Evolutionary conservation across 352 stramenopile species (phyloP).

Genomic region (Globisporangium sylvaticum): DNA sequence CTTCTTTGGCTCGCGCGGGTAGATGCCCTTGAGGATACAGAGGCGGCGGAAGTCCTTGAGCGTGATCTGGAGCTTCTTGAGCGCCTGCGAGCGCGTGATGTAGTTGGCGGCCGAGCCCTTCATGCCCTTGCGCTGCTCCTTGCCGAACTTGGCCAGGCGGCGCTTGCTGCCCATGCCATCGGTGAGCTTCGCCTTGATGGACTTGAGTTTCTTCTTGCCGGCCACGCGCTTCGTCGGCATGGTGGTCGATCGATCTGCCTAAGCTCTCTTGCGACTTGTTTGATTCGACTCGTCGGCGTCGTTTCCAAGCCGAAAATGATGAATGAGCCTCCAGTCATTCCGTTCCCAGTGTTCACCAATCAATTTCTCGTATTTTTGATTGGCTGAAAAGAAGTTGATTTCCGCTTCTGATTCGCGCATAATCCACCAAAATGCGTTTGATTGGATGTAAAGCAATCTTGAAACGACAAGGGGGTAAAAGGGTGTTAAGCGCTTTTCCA

Average conservation of each 20-base stretch:
- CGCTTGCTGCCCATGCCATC: slow-evolving; percentile 82
- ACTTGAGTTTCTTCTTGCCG: slow-evolving; percentile 90
- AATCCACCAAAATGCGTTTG: not conserved
- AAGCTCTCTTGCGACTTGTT: not conserved
- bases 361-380: slow-evolving; percentile 21
- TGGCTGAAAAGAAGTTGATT: slow-evolving; percentile 18
- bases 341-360: slow-evolving; percentile 25
- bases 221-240: slow-evolving; percentile 88
- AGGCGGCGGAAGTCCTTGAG: slow-evolving; percentile 98
- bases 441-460: slow-evolving; percentile 28
- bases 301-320: slow-evolving; percentile 15
- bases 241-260: slow-evolving; percentile 10
- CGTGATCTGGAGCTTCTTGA: slow-evolving; percentile 95
- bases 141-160: slow-evolving; percentile 77
- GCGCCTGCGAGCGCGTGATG: slow-evolving; percentile 92
- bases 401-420: not conserved
- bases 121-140: slow-evolving; percentile 84
- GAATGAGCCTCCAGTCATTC: slow-evolving; percentile 20
- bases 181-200: slow-evolving; percentile 86
- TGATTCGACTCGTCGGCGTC: slow-evolving; percentile 3
- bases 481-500: not conserved
- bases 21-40: slow-evolving; percentile 99
- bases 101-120: slow-evolving; percentile 90
- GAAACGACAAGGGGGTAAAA: slow-evolving; percentile 20
- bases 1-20: slow-evolving; percentile 96